phyloP scores from a whole-genome alignment of 2,329 filamentous ascomycete genomes.

The Nemania sp. region DNA sequence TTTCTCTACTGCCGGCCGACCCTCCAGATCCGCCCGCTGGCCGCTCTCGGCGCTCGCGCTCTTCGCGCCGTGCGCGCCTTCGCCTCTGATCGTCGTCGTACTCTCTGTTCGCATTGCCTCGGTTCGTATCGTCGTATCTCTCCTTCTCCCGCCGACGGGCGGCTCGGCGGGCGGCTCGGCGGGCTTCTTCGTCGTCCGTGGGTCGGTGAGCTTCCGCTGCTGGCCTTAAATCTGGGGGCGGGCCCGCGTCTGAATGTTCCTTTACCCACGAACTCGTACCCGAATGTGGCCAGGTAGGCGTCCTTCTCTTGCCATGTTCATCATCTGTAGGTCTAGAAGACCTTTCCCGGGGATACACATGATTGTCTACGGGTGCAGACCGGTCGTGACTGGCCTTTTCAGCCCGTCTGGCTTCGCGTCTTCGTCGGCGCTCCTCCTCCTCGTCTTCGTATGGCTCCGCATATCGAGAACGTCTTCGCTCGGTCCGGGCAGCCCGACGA shows the following conservation, averaged over 20 bases:
- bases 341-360: conserved; percentile 49
- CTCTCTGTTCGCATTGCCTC: conserved; percentile 41
- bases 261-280: conserved; percentile 70
- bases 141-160: conserved; percentile 50
- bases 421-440: conserved; percentile 57
- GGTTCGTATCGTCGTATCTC: conserved; percentile 34
- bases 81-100: conserved; percentile 51
- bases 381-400: conserved; percentile 49
- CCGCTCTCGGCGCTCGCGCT: conserved; percentile 45
- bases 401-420: conserved; percentile 56
- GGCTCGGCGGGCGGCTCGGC: conserved; percentile 55
- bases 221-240: conserved; percentile 54
- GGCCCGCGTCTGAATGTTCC: conserved; percentile 65
- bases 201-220: conserved; percentile 44
- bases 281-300: conserved; percentile 62
- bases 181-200: conserved; percentile 53
- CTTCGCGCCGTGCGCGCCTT: conserved; percentile 51
- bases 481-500: conserved; percentile 50
- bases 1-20: conserved; percentile 43
- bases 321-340: conserved; percentile 43
- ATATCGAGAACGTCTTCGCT: conserved; percentile 54
- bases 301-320: conserved; percentile 37
- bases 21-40: conserved; percentile 35
- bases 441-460: conserved; percentile 54
- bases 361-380: conserved; percentile 50